A percentile compares a stretch with the other conserved stretches of the same genome.
phyloP scores from a whole-genome alignment of 2,329 filamentous ascomycete genomes.

The Exophiala sp. region DNA sequence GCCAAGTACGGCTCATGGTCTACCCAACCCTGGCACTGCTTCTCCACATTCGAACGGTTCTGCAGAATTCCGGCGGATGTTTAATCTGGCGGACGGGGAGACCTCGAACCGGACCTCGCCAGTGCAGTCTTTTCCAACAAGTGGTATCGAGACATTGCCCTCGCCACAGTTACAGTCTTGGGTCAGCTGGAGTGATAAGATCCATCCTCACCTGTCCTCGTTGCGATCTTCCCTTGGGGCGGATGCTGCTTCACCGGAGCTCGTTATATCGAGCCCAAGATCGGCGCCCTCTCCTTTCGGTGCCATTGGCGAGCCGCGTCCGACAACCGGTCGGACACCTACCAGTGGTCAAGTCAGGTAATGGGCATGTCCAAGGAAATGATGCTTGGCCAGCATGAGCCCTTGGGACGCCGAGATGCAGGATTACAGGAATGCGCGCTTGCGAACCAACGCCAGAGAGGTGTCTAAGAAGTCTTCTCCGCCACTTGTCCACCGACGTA shows the following conservation, averaged over 20 bases:
- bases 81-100: slow-evolving; percentile 13
- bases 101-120: slow-evolving; percentile 23
- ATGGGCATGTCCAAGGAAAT: no score
- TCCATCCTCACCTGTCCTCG: slow-evolving; percentile 11
- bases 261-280: slow-evolving; percentile 4
- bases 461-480: no score
- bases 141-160: no score
- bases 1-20: slow-evolving; percentile 28
- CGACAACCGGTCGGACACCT: neutral
- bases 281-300: slow-evolving; percentile 31
- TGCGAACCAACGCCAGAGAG: no score
- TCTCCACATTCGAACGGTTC: slow-evolving; percentile 6
- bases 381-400: no score
- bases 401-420: no score
- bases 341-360: slow-evolving; percentile 1
- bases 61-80: slow-evolving; percentile 11
- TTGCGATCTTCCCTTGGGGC: slow-evolving; percentile 6
- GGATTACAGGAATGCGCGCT: neutral
- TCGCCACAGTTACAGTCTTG: slow-evolving; percentile 7
- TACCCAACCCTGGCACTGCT: neutral
- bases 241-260: slow-evolving; percentile 2
- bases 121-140: slow-evolving; percentile 5
- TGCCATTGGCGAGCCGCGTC: slow-evolving; percentile 37
- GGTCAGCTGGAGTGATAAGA: slow-evolving; percentile 6
- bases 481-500: no score